phyloP scores from a whole-genome alignment of 441 rosid species.

The Capsella rubella region DNA sequence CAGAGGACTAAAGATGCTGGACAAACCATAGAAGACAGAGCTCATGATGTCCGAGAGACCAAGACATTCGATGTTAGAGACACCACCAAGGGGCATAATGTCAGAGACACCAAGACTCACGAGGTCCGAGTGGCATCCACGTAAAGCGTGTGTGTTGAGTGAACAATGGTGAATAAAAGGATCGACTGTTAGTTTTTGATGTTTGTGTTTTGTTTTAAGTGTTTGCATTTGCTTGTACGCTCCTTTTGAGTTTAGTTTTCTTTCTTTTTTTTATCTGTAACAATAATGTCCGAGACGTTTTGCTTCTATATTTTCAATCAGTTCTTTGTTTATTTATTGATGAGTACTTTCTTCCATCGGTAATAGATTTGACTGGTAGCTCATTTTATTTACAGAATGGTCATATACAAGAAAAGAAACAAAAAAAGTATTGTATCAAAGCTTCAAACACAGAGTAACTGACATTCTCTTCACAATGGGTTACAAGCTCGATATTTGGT shows the following conservation, averaged over 20 bases:
- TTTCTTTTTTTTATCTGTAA: not conserved
- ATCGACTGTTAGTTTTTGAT: not conserved
- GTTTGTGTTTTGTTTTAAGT: slow-evolving; percentile 18
- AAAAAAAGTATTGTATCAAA: not conserved
- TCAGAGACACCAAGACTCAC: slow-evolving; percentile 42
- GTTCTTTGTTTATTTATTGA: not conserved
- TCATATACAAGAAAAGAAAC: not conserved
- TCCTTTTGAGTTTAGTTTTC: slow-evolving; percentile 5
- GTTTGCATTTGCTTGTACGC: slow-evolving; percentile 35
- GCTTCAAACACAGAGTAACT: not conserved
- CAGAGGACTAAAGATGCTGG: slow-evolving; percentile 60
- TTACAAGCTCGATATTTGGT: slow-evolving; percentile 1
- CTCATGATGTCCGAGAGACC: slow-evolving; percentile 52
- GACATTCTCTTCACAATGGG: not conserved
- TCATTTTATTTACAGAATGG: not conserved
- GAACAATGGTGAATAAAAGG: slow-evolving; percentile 26
- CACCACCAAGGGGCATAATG: slow-evolving; percentile 35
- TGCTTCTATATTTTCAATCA: not conserved
- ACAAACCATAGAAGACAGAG: slow-evolving; percentile 54
- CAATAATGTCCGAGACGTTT: slow-evolving; percentile 35
- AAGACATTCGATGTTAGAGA: slow-evolving; percentile 37
- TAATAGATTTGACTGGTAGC: not conserved
- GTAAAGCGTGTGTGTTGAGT: slow-evolving; percentile 7
- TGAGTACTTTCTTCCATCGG: not conserved
- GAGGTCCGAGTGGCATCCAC: slow-evolving; percentile 46